These are phyloP conservation scores for Oryza punctata DNA, from an alignment of 176 grass and related monocot genomes.

Conservation along the genomic window DNA sequence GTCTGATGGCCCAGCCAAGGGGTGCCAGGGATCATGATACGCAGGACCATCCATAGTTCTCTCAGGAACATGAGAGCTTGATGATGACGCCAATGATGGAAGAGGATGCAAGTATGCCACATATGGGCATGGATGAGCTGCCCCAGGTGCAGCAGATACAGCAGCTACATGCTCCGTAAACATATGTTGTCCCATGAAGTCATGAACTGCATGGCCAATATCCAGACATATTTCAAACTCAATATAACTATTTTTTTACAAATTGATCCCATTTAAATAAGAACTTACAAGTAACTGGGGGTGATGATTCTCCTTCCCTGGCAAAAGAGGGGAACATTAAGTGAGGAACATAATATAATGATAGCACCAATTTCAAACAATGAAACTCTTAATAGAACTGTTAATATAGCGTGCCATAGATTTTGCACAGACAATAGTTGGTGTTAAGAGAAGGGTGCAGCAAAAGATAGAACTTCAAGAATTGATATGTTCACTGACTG, in stretches of 20 bases:
- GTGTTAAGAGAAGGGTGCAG: neutral
- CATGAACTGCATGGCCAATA: conserved; percentile 62
- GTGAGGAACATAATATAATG: conserved; percentile 6
- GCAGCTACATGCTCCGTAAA: conserved; percentile 57
- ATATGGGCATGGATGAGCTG: conserved; percentile 62
- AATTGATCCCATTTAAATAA: conserved; percentile 5
- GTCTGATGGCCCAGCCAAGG: conserved; percentile 59
- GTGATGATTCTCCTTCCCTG: conserved; percentile 81
- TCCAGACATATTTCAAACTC: conserved; percentile 17
- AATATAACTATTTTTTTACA: conserved; percentile 3
- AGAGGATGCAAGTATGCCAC: conserved; percentile 67
- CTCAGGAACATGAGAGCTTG: conserved; percentile 60
- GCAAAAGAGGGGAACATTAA: conserved; percentile 15
- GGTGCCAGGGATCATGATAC: conserved; percentile 67
- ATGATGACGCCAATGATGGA: conserved; percentile 47
- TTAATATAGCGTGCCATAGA: neutral
- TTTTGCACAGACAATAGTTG: neutral
- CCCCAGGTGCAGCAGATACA: conserved; percentile 50
- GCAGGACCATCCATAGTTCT: conserved; percentile 53
- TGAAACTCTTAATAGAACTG: conserved; percentile 27
- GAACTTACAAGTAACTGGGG: conserved; percentile 73
- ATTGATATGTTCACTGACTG: neutral
- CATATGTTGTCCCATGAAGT: conserved; percentile 64
- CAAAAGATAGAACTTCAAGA: neutral
- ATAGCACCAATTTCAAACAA: conserved; percentile 2